Percentiles rank a stretch among this genome's conserved stretches.
Conservation (phyloP, 345 rosid species). For the Brassica carinata region DNA sequence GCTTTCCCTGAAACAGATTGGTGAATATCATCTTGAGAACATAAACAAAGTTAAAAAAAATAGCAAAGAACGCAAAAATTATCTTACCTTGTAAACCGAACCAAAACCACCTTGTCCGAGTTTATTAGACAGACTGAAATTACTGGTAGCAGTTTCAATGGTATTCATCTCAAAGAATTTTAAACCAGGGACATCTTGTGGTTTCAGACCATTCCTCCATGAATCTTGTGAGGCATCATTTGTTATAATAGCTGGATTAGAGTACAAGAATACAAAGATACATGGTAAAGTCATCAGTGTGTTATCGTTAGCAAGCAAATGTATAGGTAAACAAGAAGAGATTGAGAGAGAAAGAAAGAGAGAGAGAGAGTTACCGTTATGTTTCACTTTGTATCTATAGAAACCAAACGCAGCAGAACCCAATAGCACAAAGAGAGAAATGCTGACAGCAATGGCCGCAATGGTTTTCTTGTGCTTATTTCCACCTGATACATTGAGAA, state of each 20-base stretch:
- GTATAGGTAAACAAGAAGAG: background rate
- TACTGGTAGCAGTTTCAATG: slow-evolving; percentile 26
- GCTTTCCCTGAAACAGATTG: slow-evolving; percentile 37
- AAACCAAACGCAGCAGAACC: background rate
- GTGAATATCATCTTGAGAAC: background rate
- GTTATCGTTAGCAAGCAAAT: background rate
- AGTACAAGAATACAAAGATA: background rate
- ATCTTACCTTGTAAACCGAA: slow-evolving; percentile 31
- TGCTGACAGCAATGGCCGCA: background rate
- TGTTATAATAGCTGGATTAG: background rate
- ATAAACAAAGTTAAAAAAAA: background rate
- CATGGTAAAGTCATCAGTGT: background rate
- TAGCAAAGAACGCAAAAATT: background rate
- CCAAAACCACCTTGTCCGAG: slow-evolving; percentile 44
- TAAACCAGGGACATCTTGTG: slow-evolving; percentile 3
- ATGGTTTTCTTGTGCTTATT: background rate
- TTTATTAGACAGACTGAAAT: slow-evolving; percentile 23
- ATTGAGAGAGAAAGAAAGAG: background rate
- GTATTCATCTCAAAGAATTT: slow-evolving; percentile 12
- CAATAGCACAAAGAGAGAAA: slow-evolving; percentile 17
- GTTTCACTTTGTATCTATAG: slow-evolving; percentile 13
- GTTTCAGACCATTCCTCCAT: background rate
- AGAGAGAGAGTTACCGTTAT: slow-evolving; percentile 12
- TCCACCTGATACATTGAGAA: background rate
- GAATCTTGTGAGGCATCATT: slow-evolving; percentile 1